Base-by-base conservation (phyloP, 140 eudicot species). In the Ambrosia hybrid region DNA sequence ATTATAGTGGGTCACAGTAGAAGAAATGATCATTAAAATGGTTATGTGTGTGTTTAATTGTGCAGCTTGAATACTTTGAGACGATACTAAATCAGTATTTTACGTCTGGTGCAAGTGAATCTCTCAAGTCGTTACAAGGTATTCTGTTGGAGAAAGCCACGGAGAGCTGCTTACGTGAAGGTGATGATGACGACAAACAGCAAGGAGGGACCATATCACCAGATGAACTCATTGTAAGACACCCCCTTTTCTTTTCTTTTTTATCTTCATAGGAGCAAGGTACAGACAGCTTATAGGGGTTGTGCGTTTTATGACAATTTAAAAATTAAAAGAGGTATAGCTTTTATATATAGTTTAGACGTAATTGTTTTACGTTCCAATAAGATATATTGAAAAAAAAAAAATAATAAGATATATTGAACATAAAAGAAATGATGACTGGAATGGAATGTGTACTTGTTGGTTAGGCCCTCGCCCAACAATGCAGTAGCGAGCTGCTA, bases 41-140 rank as follows among this genome's bases (percentile, higher is more conserved):
- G 74, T 33, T 21, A 9, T 53, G 51, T 21, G 57, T 16, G 36
- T 33, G n/a, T n/a, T n/a, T n/a, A n/a, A n/a, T 6, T 67, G 55
- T 76, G 87, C 87, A 92, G 98, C 71, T 81, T 33, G 82, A 81
- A 57, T 81, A 76, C 78, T 76, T 81, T 66, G 85, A 81, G 71
- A 81, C 85, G 5, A 71, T 81, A 76, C 30, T 81, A 57, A 81
- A 76, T 72, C 82, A 89, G 16, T 92, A 92, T 79, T 81, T 92
- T 57, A 89, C 98, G 0, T 57, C 71, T 65, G 96, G 88, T 15
- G 98, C 98, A 65, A 92, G 95, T 51, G 96, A 92, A 15, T 85
- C 96, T 15, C 94, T 92, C 10, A 92, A 87, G 68, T 85, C 95
- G 6, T 76, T 92, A 63, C 98, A 92, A 89, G 96, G 96, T 61